Evolutionary conservation across 2,329 filamentous ascomycete species (phyloP).

Genomic region (Zasmidium citrigriseum): DNA sequence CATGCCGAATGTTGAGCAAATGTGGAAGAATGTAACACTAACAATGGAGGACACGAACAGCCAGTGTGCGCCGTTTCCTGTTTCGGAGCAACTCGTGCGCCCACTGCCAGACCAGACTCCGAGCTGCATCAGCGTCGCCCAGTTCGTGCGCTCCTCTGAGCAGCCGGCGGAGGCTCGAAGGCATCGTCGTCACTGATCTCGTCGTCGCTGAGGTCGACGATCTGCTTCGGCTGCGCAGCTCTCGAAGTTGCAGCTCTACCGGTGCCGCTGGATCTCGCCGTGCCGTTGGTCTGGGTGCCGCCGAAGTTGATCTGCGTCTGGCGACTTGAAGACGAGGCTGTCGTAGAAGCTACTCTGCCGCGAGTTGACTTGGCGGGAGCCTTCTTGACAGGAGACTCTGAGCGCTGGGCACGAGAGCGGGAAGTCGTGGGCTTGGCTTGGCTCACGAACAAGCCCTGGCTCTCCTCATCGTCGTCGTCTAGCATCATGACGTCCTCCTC

Average conservation of each 20-base stretch:
- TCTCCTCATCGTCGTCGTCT: constrained; percentile 49
- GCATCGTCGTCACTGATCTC: constrained; percentile 43
- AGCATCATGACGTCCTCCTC: constrained; percentile 44
- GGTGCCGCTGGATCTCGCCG: constrained; percentile 12
- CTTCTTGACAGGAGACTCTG: constrained; percentile 25
- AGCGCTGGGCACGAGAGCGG: constrained; percentile 12
- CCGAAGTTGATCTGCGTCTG: constrained; percentile 25
- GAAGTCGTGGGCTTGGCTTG: constrained; percentile 24
- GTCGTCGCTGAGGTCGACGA: constrained; percentile 32
- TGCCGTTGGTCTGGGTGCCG: constrained; percentile 18
- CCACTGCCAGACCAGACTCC: too few relatives aligned
- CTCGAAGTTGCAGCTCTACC: constrained; percentile 14
- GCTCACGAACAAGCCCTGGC: constrained; percentile 45
- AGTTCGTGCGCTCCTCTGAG: constrained; percentile 20
- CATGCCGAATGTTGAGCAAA: background rate
- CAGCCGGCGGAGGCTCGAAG: constrained; percentile 37
- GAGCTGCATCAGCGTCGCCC: constrained; percentile 22
- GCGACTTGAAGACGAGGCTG: constrained; percentile 8
- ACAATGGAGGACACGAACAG: background rate
- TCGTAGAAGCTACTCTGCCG: constrained; percentile 16
- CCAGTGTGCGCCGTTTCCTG: too few relatives aligned
- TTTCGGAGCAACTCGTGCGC: too few relatives aligned
- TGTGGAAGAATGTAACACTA: background rate
- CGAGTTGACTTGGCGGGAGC: constrained; percentile 18
- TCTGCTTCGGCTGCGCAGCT: constrained; percentile 30